Conservation (phyloP, 768 basidiomycete genomes). For the Rhizopogon roseolus region DNA sequence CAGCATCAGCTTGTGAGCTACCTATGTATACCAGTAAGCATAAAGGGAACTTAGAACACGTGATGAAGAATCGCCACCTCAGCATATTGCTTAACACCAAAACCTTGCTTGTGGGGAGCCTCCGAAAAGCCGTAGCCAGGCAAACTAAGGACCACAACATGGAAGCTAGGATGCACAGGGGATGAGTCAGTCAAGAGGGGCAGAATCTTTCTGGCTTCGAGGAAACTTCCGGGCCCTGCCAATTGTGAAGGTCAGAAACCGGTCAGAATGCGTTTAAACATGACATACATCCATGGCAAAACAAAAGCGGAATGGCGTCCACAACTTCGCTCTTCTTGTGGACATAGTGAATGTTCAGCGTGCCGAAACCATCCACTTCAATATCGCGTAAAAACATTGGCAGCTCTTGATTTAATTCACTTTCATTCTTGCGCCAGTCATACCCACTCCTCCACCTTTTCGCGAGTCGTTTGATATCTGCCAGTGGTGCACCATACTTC, state of each 20-base stretch:
- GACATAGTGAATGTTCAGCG: constrained; percentile 53
- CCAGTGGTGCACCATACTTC: constrained; percentile 49
- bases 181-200: constrained; percentile 43
- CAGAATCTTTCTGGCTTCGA: constrained; percentile 54
- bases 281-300: constrained; percentile 51
- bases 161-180: constrained; percentile 47
- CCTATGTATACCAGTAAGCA: constrained; percentile 19
- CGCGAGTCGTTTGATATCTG: constrained; percentile 43
- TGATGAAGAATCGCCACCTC: constrained; percentile 32
- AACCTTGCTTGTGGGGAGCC: constrained; percentile 49
- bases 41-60: background rate
- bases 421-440: constrained; percentile 54
- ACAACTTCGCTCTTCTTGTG: constrained; percentile 42
- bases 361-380: constrained; percentile 40
- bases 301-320: constrained; percentile 54
- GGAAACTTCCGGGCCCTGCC: constrained; percentile 58
- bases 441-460: constrained; percentile 48
- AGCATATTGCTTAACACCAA: constrained; percentile 45
- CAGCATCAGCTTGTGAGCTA: constrained; percentile 46
- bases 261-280: background rate
- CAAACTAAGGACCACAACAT: constrained; percentile 43
- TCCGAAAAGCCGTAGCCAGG: constrained; percentile 51
- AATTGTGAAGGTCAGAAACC: background rate
- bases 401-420: constrained; percentile 33
- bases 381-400: constrained; percentile 43